Conservation (phyloP, 768 basidiomycete species). For the Mycena kentingensis region DNA sequence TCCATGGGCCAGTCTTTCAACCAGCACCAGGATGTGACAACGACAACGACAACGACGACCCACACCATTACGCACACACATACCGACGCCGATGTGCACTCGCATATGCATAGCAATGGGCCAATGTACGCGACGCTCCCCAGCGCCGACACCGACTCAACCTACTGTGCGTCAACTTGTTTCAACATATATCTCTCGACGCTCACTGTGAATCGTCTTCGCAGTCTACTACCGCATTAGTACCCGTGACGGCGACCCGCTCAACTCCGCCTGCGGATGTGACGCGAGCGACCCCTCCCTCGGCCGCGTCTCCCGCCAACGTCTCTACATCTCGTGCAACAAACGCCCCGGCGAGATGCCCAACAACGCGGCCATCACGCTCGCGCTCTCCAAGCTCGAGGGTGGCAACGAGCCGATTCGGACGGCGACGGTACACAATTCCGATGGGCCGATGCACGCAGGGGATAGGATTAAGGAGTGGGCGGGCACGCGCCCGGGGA, state of each 20-base stretch:
- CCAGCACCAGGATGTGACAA: conserved; percentile 3
- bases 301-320: conserved; percentile 6
- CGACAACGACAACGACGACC: conserved; percentile 4
- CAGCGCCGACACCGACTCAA: conserved; percentile 1
- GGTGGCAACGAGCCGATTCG: conserved; percentile 4
- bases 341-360: conserved; percentile 6
- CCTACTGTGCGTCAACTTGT: conserved; percentile 8
- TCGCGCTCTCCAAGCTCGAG: conserved; percentile 8
- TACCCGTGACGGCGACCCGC: conserved; percentile 5
- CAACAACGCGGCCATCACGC: conserved; percentile 2
- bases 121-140: not conserved
- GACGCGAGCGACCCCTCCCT: conserved; percentile 8
- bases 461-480: conserved; percentile 6
- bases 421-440: conserved; percentile 4
- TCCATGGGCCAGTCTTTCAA: conserved; percentile 1
- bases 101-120: conserved; percentile 3
- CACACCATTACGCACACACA: conserved; percentile 7
- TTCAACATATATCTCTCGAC: not conserved
- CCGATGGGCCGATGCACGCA: conserved; percentile 7
- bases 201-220: not conserved
- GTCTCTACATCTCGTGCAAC: conserved; percentile 1
- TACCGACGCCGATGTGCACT: conserved; percentile 2
- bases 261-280: conserved; percentile 8
- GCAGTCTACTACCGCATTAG: conserved; percentile 10
- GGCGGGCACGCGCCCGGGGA: conserved; percentile 1